These are phyloP conservation scores for Xylaria sp. DNA, from an alignment of 2,329 filamentous ascomycete genomes.

Conservation along the genomic window DNA sequence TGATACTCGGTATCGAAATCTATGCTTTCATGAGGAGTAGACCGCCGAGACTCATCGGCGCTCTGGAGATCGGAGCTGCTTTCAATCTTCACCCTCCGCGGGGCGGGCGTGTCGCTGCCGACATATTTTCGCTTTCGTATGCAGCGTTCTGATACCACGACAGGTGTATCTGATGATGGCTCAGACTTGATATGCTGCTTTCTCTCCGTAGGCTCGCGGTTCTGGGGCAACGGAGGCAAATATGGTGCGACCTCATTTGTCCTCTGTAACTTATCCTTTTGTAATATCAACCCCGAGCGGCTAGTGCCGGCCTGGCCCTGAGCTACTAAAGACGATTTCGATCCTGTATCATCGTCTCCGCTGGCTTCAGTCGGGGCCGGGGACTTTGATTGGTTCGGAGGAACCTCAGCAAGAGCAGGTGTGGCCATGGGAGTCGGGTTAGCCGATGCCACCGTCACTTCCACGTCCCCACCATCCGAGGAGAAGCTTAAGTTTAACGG, in stretches of 20 bases:
- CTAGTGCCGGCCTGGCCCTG: not conserved
- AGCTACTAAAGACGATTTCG: constrained; percentile 3
- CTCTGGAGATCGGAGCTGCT: constrained; percentile 49
- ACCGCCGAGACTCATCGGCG: constrained; percentile 44
- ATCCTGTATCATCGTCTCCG: not conserved
- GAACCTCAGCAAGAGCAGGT: not conserved
- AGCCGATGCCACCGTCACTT: constrained; percentile 18
- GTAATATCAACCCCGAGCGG: not conserved
- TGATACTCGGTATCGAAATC: constrained; percentile 66
- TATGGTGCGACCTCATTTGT: constrained; percentile 24
- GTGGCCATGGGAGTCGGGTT: constrained; percentile 7
- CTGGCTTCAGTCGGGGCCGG: not conserved
- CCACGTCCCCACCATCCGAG: constrained; percentile 37
- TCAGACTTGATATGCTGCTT: constrained; percentile 58
- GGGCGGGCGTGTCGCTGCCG: constrained; percentile 42
- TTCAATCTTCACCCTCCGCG: constrained; percentile 58
- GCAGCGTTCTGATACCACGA: constrained; percentile 62
- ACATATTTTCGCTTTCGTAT: constrained; percentile 61
- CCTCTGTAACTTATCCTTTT: not conserved
- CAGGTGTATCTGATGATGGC: constrained; percentile 63
- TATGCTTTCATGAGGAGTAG: constrained; percentile 65
- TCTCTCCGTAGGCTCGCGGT: not conserved
- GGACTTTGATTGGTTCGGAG: not conserved
- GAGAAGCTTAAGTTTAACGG: constrained; percentile 41
- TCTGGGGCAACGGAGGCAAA: constrained; percentile 49